Conservation (phyloP, 306 rosid species). For the Prinsepia uniflora region DNA sequence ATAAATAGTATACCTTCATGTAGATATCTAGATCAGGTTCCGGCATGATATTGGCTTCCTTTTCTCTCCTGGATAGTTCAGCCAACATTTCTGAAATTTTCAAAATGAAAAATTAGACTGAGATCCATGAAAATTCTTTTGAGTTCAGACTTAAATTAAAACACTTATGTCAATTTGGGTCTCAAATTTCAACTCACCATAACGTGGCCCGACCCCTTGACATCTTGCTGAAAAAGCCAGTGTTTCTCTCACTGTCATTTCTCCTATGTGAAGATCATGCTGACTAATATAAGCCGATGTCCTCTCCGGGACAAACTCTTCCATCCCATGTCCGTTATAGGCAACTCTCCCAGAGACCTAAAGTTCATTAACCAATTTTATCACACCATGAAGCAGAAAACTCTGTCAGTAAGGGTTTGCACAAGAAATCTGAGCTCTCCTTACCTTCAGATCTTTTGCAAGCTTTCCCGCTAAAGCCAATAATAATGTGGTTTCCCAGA, state of each 20-base stretch:
- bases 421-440: conserved; percentile 7
- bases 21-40: conserved; percentile 60
- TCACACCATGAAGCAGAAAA: neutral
- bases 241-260: conserved; percentile 81
- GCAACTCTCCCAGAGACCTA: conserved; percentile 55
- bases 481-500: conserved; percentile 75
- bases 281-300: conserved; percentile 77
- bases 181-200: conserved; percentile 41
- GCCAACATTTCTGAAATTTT: conserved; percentile 47
- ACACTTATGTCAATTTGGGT: neutral
- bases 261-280: conserved; percentile 67
- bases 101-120: neutral
- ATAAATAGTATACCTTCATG: conserved; percentile 50
- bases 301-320: conserved; percentile 73
- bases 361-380: neutral
- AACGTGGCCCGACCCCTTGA: conserved; percentile 69
- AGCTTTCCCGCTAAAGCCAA: conserved; percentile 79
- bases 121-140: neutral
- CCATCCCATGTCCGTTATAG: conserved; percentile 61
- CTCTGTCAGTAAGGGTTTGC: neutral
- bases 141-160: neutral
- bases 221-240: conserved; percentile 79
- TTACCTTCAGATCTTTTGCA: conserved; percentile 34
- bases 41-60: conserved; percentile 54
- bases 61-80: conserved; percentile 67